Conservation (phyloP, 257 asterid species). For the Perilla frutescens region DNA sequence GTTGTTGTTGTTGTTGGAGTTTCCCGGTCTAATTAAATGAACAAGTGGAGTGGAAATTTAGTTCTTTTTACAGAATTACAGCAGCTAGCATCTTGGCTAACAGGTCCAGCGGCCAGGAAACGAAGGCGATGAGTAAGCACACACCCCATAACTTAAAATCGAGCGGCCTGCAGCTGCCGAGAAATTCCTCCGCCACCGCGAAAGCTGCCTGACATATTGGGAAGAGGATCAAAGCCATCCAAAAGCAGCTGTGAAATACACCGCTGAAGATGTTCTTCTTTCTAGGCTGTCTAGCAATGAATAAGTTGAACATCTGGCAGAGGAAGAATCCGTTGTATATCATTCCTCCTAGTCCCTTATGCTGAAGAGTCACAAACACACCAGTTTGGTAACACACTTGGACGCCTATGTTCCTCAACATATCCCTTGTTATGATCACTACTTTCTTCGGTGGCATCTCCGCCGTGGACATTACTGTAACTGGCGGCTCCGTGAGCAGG, state of each 20-base stretch:
- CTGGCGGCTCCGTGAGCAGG: conserved; percentile 33
- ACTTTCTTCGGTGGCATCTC: too few species aligned
- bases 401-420: conserved; percentile 29
- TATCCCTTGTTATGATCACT: conserved; percentile 35
- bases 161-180: conserved; percentile 27
- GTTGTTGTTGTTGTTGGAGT: too few species aligned
- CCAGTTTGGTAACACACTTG: conserved; percentile 44
- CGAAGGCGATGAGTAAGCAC: conserved; percentile 34
- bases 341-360: conserved; percentile 30
- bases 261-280: conserved; percentile 36
- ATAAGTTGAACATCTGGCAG: conserved; percentile 40
- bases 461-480: too few species aligned
- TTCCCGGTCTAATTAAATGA: too few species aligned
- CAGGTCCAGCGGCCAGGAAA: conserved; percentile 7
- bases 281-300: conserved; percentile 31
- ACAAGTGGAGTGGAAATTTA: too few species aligned
- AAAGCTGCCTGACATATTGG: conserved; percentile 21
- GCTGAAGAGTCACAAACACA: conserved; percentile 36
- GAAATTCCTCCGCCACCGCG: conserved; percentile 2
- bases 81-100: conserved; percentile 1
- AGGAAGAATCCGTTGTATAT: conserved; percentile 41
- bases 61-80: too few species aligned
- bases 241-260: conserved; percentile 32
- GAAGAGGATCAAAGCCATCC: conserved; percentile 28
- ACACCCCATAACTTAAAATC: conserved; percentile 36